phyloP scores from a whole-genome alignment of 2,329 filamentous ascomycete species.

The Thelonectria rubi region DNA sequence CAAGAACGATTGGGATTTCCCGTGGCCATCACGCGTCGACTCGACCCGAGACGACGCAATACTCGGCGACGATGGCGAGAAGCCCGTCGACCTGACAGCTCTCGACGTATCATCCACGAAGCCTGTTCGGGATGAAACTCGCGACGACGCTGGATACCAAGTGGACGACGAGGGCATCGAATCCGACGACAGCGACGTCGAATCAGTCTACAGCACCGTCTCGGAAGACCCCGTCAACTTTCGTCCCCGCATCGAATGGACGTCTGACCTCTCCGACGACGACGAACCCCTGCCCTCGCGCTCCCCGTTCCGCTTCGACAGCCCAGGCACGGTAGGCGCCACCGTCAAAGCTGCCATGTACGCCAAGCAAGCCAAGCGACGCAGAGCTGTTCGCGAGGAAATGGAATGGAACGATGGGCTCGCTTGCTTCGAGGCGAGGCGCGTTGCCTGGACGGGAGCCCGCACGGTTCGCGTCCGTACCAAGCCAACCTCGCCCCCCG shows the following conservation, averaged over 20 bases:
- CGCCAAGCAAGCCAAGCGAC: conserved; percentile 63
- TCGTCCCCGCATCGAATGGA: conserved; percentile 63
- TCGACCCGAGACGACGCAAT: conserved; percentile 19
- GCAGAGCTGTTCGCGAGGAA: conserved; percentile 69
- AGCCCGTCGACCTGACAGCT: conserved; percentile 11
- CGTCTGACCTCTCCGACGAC: conserved; percentile 65
- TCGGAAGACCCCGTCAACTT: conserved; percentile 64
- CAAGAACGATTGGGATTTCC: conserved; percentile 68
- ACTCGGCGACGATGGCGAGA: conserved; percentile 14
- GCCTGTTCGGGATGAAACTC: conserved; percentile 44
- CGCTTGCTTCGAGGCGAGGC: conserved; percentile 77
- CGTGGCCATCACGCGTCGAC: conserved; percentile 57
- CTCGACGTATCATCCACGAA: conserved; percentile 22
- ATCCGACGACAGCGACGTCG: conserved; percentile 47
- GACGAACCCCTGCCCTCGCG: conserved; percentile 49
- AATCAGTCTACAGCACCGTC: conserved; percentile 65
- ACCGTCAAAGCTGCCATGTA: conserved; percentile 53
- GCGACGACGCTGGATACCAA: conserved; percentile 48
- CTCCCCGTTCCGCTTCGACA: conserved; percentile 63
- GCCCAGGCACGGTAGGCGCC: conserved; percentile 56
- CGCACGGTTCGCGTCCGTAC: conserved; percentile 64
- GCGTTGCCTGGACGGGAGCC: conserved; percentile 88
- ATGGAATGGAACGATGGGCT: conserved; percentile 83
- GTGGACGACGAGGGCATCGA: conserved; percentile 56
- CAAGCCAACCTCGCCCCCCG: conserved; percentile 53